These are phyloP conservation scores for Kwoniella shandongensis DNA, from an alignment of 768 basidiomycete genomes.

Conservation along the genomic window DNA sequence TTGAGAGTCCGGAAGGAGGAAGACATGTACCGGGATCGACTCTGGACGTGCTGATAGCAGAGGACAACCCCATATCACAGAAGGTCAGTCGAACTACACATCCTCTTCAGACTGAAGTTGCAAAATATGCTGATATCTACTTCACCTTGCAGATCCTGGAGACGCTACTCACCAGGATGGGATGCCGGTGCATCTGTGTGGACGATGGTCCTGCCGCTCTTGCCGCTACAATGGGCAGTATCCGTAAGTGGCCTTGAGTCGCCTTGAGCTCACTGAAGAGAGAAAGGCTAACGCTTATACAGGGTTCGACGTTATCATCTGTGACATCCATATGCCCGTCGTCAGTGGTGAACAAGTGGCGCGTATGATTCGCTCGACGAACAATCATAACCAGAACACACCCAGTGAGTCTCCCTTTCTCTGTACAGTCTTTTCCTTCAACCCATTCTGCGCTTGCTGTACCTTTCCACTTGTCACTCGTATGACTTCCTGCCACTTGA, in stretches of 20 bases:
- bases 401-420: slow-evolving; percentile 59
- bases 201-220: slow-evolving; percentile 96
- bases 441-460: not conserved
- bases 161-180: slow-evolving; percentile 86
- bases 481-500: too few species aligned
- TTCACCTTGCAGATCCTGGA: slow-evolving; percentile 69
- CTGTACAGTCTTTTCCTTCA: not conserved
- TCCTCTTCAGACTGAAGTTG: not conserved
- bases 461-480: not conserved
- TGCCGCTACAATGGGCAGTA: slow-evolving; percentile 94
- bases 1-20: slow-evolving; percentile 27
- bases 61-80: slow-evolving; percentile 96
- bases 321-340: slow-evolving; percentile 93
- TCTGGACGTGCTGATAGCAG: slow-evolving; percentile 91
- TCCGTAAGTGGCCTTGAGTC: slow-evolving; percentile 65
- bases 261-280: not conserved
- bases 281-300: slow-evolving; percentile 14
- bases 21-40: slow-evolving; percentile 63
- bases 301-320: slow-evolving; percentile 95
- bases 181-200: slow-evolving; percentile 92
- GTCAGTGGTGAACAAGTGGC: slow-evolving; percentile 97
- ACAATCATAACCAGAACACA: slow-evolving; percentile 88
- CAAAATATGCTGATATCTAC: slow-evolving; percentile 3
- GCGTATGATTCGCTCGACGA: slow-evolving; percentile 93
- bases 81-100: slow-evolving; percentile 57